Evolutionary conservation across 495 filamentous ascomycete genomes (phyloP).

Genomic region (Neurospora hispaniola): DNA sequence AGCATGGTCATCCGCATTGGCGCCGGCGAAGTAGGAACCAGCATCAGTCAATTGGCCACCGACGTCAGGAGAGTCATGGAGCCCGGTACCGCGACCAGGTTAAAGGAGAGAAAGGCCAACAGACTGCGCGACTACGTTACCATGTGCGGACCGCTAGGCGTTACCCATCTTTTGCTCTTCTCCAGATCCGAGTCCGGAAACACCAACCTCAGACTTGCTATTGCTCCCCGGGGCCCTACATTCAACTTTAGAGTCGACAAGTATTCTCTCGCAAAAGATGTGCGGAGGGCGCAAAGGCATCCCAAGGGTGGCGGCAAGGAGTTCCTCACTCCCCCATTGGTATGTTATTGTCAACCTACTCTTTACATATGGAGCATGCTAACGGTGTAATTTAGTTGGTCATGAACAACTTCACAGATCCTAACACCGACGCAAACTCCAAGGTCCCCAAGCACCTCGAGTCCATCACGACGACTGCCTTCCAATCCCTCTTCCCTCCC

Average conservation of each 20-base stretch:
- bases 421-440: conserved; percentile 51
- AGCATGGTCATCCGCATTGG: conserved; percentile 98
- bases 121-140: conserved; percentile 84
- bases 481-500: conserved; percentile 91
- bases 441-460: conserved; percentile 78
- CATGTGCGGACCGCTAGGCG: conserved; percentile 91
- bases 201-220: conserved; percentile 80
- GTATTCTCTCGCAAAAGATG: conserved; percentile 88
- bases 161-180: conserved; percentile 90
- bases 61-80: conserved; percentile 94
- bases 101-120: conserved; percentile 86
- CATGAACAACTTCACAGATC: conserved; percentile 91
- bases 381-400: conserved; percentile 51
- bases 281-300: conserved; percentile 68
- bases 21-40: conserved; percentile 84
- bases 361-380: not conserved
- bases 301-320: conserved; percentile 74
- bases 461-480: conserved; percentile 83
- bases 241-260: conserved; percentile 93
- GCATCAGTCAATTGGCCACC: conserved; percentile 80
- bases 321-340: conserved; percentile 68
- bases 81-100: conserved; percentile 76
- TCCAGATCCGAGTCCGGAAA: conserved; percentile 83
- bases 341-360: conserved; percentile 21
- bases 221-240: conserved; percentile 85